Conservation (phyloP, 805 yeast species). For the Candida silvatica region DNA sequence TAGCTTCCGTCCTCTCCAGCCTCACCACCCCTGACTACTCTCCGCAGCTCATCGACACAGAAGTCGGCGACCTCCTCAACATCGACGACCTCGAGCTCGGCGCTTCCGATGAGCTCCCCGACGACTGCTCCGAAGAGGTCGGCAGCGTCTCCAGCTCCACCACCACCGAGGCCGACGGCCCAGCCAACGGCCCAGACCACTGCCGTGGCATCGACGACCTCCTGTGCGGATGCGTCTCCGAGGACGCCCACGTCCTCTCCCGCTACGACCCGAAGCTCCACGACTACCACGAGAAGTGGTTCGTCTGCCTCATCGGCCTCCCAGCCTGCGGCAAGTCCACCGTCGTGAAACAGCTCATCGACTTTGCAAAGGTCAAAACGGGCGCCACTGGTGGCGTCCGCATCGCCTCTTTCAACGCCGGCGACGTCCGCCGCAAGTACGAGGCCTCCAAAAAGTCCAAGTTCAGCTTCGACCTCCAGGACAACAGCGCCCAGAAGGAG, state of each 20-base stretch:
- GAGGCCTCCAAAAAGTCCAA: slow-evolving; percentile 15
- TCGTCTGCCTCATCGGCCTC: slow-evolving; percentile 54
- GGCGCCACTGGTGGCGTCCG: slow-evolving; percentile 8
- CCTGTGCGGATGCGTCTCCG: not conserved
- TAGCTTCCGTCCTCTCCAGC: slow-evolving; percentile 11
- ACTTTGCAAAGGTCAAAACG: slow-evolving; percentile 11
- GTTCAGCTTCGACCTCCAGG: slow-evolving; percentile 20
- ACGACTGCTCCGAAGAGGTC: slow-evolving; percentile 4
- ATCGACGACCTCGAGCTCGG: slow-evolving; percentile 16
- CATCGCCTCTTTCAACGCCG: slow-evolving; percentile 38
- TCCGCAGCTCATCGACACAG: slow-evolving; percentile 20
- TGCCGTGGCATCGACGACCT: not conserved
- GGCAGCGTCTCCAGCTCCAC: not conserved
- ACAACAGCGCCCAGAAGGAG: slow-evolving; percentile 36
- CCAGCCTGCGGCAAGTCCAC: slow-evolving; percentile 92
- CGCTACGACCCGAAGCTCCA: slow-evolving; percentile 5
- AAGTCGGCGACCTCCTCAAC: slow-evolving; percentile 20
- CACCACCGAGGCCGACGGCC: not conserved
- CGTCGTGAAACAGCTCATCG: slow-evolving; percentile 19
- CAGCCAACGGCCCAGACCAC: not conserved
- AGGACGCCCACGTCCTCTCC: not conserved
- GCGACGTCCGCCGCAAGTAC: slow-evolving; percentile 37
- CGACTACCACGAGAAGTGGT: slow-evolving; percentile 19
- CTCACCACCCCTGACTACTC: slow-evolving; percentile 23
- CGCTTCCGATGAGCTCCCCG: slow-evolving; percentile 6